These are phyloP conservation scores for Paramecium sexaurelia DNA, from an alignment of 73 alveolate species.

Conservation along the genomic window DNA sequence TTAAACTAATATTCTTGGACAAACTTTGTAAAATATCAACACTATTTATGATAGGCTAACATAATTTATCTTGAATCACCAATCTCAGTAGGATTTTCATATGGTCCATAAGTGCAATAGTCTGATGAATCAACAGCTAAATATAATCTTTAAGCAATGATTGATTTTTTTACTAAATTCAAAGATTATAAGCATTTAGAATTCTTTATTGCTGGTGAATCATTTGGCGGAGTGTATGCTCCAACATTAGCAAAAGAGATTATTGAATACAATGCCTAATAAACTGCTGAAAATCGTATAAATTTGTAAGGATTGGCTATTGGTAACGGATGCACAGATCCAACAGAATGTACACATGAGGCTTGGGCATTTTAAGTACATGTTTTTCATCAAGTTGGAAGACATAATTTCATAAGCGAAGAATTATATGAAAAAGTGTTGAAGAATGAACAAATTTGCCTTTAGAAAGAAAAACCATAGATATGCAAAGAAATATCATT, in stretches of 20 bases:
- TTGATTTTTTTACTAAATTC: slow-evolving; percentile 72
- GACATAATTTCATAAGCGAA: background rate
- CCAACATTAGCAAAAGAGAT: slow-evolving; percentile 64
- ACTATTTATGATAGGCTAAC: slow-evolving; percentile 85
- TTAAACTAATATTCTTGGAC: slow-evolving; percentile 88
- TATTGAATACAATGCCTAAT: background rate
- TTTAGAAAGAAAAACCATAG: background rate
- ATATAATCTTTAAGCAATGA: slow-evolving; percentile 73
- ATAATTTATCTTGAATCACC: slow-evolving; percentile 96
- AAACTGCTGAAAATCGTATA: background rate
- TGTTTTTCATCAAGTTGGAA: background rate
- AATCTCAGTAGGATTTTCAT: slow-evolving; percentile 96
- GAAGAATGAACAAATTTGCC: background rate
- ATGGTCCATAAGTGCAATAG: slow-evolving; percentile 63
- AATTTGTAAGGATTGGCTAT: slow-evolving; percentile 58
- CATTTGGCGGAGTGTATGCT: slow-evolving; percentile 87
- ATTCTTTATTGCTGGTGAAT: slow-evolving; percentile 85
- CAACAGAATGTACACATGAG: background rate
- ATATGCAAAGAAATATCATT: background rate
- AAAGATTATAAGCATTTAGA: slow-evolving; percentile 71
- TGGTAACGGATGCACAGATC: slow-evolving; percentile 61
- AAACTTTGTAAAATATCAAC: background rate
- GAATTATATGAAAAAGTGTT: background rate
- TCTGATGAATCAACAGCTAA: slow-evolving; percentile 76
- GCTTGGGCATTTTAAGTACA: background rate